Evolutionary conservation across 352 stramenopile genomes (phyloP).

Genomic region (Pythium brassicae): DNA sequence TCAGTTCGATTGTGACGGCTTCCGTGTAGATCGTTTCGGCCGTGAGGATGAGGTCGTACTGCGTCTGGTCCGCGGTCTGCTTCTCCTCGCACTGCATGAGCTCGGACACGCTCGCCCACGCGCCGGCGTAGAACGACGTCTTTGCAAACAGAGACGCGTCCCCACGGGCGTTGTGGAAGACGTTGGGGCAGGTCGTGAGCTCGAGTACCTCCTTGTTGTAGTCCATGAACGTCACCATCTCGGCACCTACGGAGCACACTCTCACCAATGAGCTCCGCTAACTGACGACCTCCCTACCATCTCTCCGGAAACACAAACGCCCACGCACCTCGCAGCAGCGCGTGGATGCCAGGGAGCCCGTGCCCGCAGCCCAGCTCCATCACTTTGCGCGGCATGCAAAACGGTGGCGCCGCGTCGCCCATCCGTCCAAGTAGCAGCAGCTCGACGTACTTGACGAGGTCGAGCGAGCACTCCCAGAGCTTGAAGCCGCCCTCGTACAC

Average conservation of each 20-base stretch:
- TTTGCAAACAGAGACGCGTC: conserved; percentile 23
- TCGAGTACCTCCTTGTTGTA: conserved; percentile 88
- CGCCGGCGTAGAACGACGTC: conserved; percentile 74
- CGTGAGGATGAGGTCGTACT: conserved; percentile 78
- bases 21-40: conserved; percentile 87
- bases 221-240: conserved; percentile 74
- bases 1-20: conserved; percentile 57
- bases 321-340: conserved; percentile 48
- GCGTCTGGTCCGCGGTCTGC: conserved; percentile 23
- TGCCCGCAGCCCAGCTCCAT: conserved; percentile 81
- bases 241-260: conserved; percentile 25
- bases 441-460: conserved; percentile 60
- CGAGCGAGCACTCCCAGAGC: conserved; percentile 79
- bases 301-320: not conserved
- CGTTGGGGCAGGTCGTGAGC: conserved; percentile 80
- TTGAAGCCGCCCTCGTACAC: conserved; percentile 88
- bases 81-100: conserved; percentile 42
- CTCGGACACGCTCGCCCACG: conserved; percentile 56
- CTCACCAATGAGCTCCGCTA: not conserved
- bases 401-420: conserved; percentile 6
- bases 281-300: too few relatives aligned
- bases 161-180: conserved; percentile 36
- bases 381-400: conserved; percentile 30
- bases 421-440: conserved; percentile 9
- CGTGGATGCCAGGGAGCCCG: conserved; percentile 71